These are phyloP conservation scores for Silene uniflora DNA, from an alignment of 148 eudicot genomes.

Conservation along the genomic window DNA sequence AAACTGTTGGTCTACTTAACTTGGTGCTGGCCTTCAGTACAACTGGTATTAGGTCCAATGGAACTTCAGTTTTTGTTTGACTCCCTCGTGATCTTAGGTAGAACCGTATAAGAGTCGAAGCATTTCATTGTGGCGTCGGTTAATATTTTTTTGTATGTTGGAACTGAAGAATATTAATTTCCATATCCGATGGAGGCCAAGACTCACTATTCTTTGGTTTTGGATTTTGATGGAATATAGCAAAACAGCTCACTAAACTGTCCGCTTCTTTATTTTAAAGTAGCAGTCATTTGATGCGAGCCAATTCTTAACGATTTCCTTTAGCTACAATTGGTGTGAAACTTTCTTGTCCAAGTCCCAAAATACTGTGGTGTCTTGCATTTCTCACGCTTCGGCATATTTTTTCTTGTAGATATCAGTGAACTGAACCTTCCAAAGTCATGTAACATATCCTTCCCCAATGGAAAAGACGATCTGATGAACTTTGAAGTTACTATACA, in stretches of 20 bases:
- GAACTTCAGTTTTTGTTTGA: background rate
- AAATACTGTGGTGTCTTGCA: background rate
- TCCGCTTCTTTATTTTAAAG: background rate
- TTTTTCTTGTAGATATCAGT: conserved; percentile 52
- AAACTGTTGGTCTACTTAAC: background rate
- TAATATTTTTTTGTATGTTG: background rate
- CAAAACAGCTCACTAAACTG: background rate
- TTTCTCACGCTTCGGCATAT: background rate
- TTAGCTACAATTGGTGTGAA: background rate
- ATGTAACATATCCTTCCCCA: conserved; percentile 60
- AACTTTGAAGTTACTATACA: conserved; percentile 71
- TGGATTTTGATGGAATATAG: background rate
- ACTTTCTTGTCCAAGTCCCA: background rate
- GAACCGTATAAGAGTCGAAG: background rate
- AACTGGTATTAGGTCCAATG: background rate
- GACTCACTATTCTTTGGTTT: background rate
- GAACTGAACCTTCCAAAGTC: conserved; percentile 67
- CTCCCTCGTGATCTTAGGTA: background rate
- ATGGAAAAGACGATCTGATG: conserved; percentile 84
- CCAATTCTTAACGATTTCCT: background rate
- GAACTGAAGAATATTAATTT: too few relatives aligned
- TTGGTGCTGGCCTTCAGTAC: background rate
- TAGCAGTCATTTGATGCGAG: background rate
- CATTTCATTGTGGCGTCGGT: background rate
- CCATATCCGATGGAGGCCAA: background rate